Evolutionary conservation across 1,284 basidiomycete species (phyloP), one percentile per base, ranked within the genome.

Genomic region (Schizophyllum amplum): DNA sequence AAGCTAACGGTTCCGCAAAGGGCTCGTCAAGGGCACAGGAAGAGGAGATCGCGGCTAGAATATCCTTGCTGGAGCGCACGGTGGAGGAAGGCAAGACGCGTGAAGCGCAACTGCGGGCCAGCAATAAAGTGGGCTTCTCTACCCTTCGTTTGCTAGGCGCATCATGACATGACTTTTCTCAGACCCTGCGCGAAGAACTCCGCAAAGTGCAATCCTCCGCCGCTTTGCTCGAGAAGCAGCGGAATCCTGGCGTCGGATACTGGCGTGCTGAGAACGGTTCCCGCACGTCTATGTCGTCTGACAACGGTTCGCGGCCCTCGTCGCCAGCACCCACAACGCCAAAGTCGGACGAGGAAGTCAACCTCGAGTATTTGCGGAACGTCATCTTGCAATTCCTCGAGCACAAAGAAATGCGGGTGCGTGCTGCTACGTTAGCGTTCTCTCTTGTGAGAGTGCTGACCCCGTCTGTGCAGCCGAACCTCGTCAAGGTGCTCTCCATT

Each of bases 351-450:
- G 90, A 93, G 24, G 93, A 95, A 65, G 81, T 98, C 58, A 98
- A 95, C 67, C 76, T 95, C n/a, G 94, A 98, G 72, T 98, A 98
- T 71, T 73, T 98, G 42, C 80, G 94, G 59, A 98, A 97, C 70
- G 90, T 97, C 27, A 92, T 97, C 55, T 68, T 98, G 49, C 94
- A 97, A 69, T 98, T 98, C 74, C 72, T 94, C 54, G 91, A 94
- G 68, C 86, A 92, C 71, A 90, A 90, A 66, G 89, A 93, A 68
- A 92, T 92, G 91, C 76, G 89, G 68, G 87, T 88, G 62, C 68
- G 84, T 72, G 5, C 33, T 3, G 17, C 13, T 13, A 17, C 17
- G 20, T 24, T 24, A 51, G 20, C 17, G 20, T 49, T 54, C n/a
- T 54, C 27, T 24, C 22, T 24, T 24, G 9, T 22, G 25, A 54